Evolutionary conservation across 164 flowering plant genomes (phyloP).

Genomic region (Stephania yunnanensis): DNA sequence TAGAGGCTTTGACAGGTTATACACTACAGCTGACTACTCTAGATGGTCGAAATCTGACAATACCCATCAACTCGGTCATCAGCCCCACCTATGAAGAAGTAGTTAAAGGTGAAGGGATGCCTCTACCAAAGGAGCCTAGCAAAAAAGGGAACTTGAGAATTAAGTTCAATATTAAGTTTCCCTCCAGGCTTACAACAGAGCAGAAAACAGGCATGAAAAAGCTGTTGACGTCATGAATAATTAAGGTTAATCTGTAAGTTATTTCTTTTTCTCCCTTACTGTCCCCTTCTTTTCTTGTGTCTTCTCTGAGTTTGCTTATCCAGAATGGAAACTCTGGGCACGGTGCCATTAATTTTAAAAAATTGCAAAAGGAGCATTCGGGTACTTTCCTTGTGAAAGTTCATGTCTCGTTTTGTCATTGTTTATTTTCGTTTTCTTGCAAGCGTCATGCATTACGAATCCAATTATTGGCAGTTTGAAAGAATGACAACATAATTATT

Average conservation of each 20-base stretch:
- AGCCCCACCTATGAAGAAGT: constrained; percentile 74
- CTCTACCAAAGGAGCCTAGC: constrained; percentile 78
- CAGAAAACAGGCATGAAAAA: constrained; percentile 73
- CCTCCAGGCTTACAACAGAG: constrained; percentile 66
- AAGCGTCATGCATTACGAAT: neutral
- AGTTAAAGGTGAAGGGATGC: constrained; percentile 86
- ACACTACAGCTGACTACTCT: constrained; percentile 71
- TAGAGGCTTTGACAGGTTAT: constrained; percentile 77
- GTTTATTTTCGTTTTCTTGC: neutral
- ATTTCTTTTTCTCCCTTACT: constrained; percentile 7
- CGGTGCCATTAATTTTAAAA: constrained; percentile 5
- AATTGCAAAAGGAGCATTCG: neutral
- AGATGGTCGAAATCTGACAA: constrained; percentile 60
- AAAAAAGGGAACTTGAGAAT: constrained; percentile 75
- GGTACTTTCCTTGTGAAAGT: neutral
- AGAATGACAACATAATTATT: neutral
- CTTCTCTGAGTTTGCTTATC: constrained; percentile 1
- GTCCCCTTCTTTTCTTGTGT: neutral
- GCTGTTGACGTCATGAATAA: constrained; percentile 40
- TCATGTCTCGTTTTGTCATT: neutral
- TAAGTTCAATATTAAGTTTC: constrained; percentile 80
- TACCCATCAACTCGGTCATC: constrained; percentile 52
- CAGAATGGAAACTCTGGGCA: constrained; percentile 5
- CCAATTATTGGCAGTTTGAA: neutral
- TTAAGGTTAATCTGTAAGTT: constrained; percentile 17